These are phyloP conservation scores for Pichia sp. DNA, from an alignment of 1,139 yeast genomes.

Conservation along the genomic window DNA sequence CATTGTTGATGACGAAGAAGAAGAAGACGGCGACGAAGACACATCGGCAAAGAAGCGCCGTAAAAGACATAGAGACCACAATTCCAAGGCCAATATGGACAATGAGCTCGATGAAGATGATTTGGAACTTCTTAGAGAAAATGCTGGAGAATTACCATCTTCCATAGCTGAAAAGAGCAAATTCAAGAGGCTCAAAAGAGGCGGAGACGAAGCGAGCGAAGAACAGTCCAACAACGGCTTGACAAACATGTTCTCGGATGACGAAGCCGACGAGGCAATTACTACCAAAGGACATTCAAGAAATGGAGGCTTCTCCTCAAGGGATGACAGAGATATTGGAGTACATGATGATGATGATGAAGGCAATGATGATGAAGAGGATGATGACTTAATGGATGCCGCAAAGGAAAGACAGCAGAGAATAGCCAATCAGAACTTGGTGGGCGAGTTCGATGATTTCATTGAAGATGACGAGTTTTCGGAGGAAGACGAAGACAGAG, in stretches of 20 bases:
- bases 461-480: constrained; percentile 96
- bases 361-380: constrained; percentile 37
- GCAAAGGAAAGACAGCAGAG: constrained; percentile 26
- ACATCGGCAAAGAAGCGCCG: constrained; percentile 32
- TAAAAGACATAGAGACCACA: constrained; percentile 40
- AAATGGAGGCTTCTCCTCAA: background rate
- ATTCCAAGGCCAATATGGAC: constrained; percentile 38
- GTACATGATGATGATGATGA: constrained; percentile 38
- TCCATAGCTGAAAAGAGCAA: constrained; percentile 40
- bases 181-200: constrained; percentile 81
- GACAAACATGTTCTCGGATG: constrained; percentile 82
- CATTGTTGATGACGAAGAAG: constrained; percentile 72
- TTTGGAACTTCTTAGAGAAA: constrained; percentile 83
- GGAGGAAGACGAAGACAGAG: constrained; percentile 67
- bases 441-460: constrained; percentile 92
- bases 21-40: constrained; percentile 52
- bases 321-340: constrained; percentile 3
- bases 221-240: constrained; percentile 40
- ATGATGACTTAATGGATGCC: constrained; percentile 31
- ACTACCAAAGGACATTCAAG: background rate
- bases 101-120: constrained; percentile 93
- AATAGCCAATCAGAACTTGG: constrained; percentile 19
- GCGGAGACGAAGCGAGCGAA: constrained; percentile 37
- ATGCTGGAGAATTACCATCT: constrained; percentile 62
- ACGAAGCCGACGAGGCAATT: constrained; percentile 47